Evolutionary conservation across 305 asterid species (phyloP), one percentile per base, ranked within the genome.

Genomic region (Fraxinus platypoda): DNA sequence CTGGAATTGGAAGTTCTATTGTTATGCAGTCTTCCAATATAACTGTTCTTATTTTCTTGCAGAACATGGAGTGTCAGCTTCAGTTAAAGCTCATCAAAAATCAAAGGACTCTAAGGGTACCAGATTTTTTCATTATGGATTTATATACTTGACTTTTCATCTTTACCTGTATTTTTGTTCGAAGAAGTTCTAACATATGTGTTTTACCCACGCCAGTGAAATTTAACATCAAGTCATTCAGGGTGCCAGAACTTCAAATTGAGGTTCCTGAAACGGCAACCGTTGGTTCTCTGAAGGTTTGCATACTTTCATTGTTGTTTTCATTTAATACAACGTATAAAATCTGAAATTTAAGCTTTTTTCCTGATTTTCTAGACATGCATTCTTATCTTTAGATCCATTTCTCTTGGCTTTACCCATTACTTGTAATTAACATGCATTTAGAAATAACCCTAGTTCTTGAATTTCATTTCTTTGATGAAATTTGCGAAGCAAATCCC

Each of bases 201-300:
- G 37, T 41, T 78, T 8, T 87, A 26, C 78, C 31, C 77, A 81
- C 57, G 43, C 73, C 78, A 93, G 98, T 93, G 86, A 90, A 83
- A 85, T 86, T 93, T 74, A 91, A 92, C 87, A 93, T 93, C 21
- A 93, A 91, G 88, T 92, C 98, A 43, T 93, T 93, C 81, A 87
- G 78, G 90, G 92, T 93, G 86, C 98, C 98, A 8, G 98, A 93
- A 79, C 92, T 92, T 76, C 86, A 88, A 84, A 87, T 93, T 23
- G 98, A 93, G 88, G 93, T 92, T 84, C 92, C 97, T 43, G 97
- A 93, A 88, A 90, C 87, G 77, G 90, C 92, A 81, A 93, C 92
- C 75, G 89, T 93, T 82, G 95, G 97, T 84, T 90, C 97, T 41
- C 86, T 93, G 80, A 92, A 93, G 97, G 98, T 93, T 84, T 62